Evolutionary conservation across 1,284 basidiomycete genomes (phyloP).

Genomic region (Papiliotrema terrestris): DNA sequence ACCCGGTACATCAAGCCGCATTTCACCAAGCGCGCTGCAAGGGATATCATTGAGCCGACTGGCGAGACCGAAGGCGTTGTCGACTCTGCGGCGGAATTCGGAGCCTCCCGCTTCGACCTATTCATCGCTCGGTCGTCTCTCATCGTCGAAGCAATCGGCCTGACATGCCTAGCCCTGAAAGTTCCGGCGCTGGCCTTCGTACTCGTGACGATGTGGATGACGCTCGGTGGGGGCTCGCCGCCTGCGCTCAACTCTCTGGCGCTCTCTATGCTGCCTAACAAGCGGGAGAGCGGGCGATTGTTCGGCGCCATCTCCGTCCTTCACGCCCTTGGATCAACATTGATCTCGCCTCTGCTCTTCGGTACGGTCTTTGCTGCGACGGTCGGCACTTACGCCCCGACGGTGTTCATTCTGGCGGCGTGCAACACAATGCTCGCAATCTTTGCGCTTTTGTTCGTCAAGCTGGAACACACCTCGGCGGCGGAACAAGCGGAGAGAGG

Average conservation of each 20-base stretch:
- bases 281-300: slow-evolving; percentile 40
- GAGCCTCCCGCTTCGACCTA: slow-evolving; percentile 39
- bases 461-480: slow-evolving; percentile 14
- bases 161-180: slow-evolving; percentile 52
- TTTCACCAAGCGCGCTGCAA: background rate
- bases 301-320: slow-evolving; percentile 46
- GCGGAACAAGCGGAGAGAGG: no score
- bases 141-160: slow-evolving; percentile 58
- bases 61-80: background rate
- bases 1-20: slow-evolving; percentile 45
- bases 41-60: background rate
- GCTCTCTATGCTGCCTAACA: slow-evolving; percentile 36
- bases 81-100: background rate
- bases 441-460: slow-evolving; percentile 22
- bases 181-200: slow-evolving; percentile 31
- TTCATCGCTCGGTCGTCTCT: slow-evolving; percentile 40
- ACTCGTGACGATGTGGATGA: slow-evolving; percentile 24
- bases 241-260: slow-evolving; percentile 46
- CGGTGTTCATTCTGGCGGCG: slow-evolving; percentile 38
- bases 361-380: slow-evolving; percentile 38
- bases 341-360: slow-evolving; percentile 43
- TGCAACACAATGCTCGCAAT: slow-evolving; percentile 21
- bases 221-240: slow-evolving; percentile 32
- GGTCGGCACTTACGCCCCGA: slow-evolving; percentile 37
- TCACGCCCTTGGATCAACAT: slow-evolving; percentile 35